These are phyloP conservation scores for Cladorrhinum samala DNA, from an alignment of 495 filamentous ascomycete genomes.

Conservation along the genomic window DNA sequence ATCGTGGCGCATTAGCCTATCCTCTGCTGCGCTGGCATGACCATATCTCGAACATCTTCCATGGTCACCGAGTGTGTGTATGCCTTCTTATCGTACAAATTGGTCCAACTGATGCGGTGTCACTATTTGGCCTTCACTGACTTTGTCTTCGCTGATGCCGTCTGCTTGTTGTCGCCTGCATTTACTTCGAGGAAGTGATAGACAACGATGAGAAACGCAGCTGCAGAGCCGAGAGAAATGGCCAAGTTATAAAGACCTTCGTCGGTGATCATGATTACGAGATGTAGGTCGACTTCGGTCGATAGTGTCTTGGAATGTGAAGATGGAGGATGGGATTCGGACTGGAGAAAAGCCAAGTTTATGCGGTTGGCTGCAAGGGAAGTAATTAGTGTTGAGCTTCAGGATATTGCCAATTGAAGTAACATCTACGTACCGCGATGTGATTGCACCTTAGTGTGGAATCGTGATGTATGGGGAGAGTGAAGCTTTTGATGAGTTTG, in stretches of 20 bases:
- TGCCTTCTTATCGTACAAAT: constrained; percentile 15
- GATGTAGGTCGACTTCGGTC: background rate
- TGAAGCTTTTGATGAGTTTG: no score
- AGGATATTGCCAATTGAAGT: no score
- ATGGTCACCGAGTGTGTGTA: background rate
- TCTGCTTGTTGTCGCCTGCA: constrained; percentile 50
- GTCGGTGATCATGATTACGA: constrained; percentile 75
- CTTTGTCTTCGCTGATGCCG: constrained; percentile 56
- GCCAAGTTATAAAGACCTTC: constrained; percentile 77
- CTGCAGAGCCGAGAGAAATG: constrained; percentile 82
- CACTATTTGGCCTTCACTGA: constrained; percentile 35
- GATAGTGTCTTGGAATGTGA: background rate
- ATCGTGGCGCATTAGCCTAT: background rate
- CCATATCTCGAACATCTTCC: background rate
- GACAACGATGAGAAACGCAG: constrained; percentile 90
- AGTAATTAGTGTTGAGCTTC: background rate
- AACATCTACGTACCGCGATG: no score
- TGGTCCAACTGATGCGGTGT: background rate
- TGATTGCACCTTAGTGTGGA: no score
- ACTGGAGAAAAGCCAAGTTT: no score
- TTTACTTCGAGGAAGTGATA: constrained; percentile 99
- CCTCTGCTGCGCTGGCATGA: background rate
- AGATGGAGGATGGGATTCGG: background rate
- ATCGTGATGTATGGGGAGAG: no score
- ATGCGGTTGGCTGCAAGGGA: background rate